phyloP scores from a whole-genome alignment of 345 rosid species.

The Ricinus communis region DNA sequence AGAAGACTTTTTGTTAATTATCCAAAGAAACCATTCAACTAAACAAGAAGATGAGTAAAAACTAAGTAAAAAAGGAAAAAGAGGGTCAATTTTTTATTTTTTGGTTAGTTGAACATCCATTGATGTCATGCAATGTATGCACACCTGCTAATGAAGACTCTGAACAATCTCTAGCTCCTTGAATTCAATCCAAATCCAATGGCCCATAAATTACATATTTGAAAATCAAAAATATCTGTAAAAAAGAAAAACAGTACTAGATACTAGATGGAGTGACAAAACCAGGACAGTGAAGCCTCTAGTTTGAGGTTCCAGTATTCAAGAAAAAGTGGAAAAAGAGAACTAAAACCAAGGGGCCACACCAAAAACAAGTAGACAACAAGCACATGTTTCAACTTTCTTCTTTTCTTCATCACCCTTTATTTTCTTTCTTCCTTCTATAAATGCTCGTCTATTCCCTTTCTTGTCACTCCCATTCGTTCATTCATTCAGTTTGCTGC shows the following conservation, averaged over 20 bases:
- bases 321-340: slow-evolving; percentile 15
- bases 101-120: no score
- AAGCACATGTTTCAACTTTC: slow-evolving; percentile 13
- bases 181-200: slow-evolving; percentile 12
- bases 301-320: slow-evolving; percentile 37
- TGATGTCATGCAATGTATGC: no score
- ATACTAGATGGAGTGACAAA: no score
- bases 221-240: neutral
- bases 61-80: no score
- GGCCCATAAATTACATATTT: neutral
- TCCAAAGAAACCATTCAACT: no score
- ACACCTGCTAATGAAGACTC: neutral
- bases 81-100: no score
- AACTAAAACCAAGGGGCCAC: slow-evolving; percentile 40
- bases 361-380: neutral
- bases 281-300: slow-evolving; percentile 34
- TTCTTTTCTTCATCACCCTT: neutral
- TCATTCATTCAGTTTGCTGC: no score
- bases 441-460: no score
- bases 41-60: no score
- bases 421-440: slow-evolving; percentile 3
- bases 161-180: neutral
- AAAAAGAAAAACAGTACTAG: no score
- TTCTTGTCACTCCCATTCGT: slow-evolving; percentile 3
- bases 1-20: no score